Evolutionary conservation across 1,139 yeast genomes (phyloP).

Genomic region (Kurtzmaniella natalensis): DNA sequence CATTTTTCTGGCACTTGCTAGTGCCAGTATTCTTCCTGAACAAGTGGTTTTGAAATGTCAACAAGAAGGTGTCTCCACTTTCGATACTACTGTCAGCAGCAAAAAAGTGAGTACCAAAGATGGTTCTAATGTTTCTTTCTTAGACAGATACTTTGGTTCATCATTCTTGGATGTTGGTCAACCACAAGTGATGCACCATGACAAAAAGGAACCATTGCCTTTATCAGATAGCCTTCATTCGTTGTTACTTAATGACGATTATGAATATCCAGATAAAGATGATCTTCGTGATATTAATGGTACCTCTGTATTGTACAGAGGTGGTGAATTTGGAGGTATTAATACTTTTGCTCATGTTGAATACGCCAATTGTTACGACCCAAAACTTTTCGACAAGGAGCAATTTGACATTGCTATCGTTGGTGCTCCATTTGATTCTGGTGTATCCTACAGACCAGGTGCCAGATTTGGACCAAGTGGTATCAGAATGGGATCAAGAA

Average conservation of each 20-base stretch:
- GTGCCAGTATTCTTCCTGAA: constrained; percentile 4
- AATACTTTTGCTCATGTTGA: constrained; percentile 37
- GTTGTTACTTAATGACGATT: constrained; percentile 23
- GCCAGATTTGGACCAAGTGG: constrained; percentile 29
- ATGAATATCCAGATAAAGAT: constrained; percentile 30
- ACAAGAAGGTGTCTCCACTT: background rate
- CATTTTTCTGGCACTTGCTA: constrained; percentile 3
- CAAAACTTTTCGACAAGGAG: constrained; percentile 15
- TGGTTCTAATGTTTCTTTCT: constrained; percentile 16
- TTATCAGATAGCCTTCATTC: constrained; percentile 20
- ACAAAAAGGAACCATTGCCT: constrained; percentile 20
- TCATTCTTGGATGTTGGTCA: constrained; percentile 17
- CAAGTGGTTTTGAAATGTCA: constrained; percentile 6
- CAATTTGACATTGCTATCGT: constrained; percentile 25
- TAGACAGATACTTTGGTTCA: constrained; percentile 25
- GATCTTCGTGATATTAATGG: constrained; percentile 34
- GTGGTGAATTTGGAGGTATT: constrained; percentile 33
- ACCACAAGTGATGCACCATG: constrained; percentile 6
- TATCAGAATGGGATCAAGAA: constrained; percentile 17
- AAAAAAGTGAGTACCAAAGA: constrained; percentile 8
- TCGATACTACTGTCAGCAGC: background rate
- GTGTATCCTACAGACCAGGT: constrained; percentile 26
- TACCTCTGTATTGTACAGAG: constrained; percentile 27
- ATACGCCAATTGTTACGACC: constrained; percentile 21
- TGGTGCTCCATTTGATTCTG: constrained; percentile 31